Evolutionary conservation across 345 rosid species (phyloP).

Genomic region (Tarenaya hassleriana): DNA sequence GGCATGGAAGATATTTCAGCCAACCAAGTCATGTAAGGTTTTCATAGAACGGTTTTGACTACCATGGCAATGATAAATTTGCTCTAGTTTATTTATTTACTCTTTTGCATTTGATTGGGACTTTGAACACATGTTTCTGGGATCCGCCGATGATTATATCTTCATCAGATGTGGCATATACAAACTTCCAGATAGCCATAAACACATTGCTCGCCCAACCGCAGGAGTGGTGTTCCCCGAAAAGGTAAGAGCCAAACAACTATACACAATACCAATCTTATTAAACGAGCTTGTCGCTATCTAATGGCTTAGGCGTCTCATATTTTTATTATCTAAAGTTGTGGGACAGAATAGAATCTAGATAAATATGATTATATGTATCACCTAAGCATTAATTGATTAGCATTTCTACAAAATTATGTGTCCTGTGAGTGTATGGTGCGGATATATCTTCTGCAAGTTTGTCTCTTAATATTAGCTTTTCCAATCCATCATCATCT

Average conservation of each 20-base stretch:
- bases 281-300: no score
- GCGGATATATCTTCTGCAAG: no score
- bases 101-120: not conserved
- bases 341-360: no score
- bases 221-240: constrained; percentile 60
- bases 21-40: constrained; percentile 83
- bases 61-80: no score
- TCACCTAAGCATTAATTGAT: no score
- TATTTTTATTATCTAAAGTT: no score
- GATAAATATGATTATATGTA: no score
- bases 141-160: constrained; percentile 1
- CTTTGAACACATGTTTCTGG: not conserved
- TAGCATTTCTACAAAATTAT: no score
- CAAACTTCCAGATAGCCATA: constrained; percentile 68
- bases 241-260: constrained; percentile 42
- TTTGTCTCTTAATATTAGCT: constrained; percentile 5
- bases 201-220: constrained; percentile 53
- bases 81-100: no score
- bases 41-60: constrained; percentile 1
- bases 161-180: constrained; percentile 68
- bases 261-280: not conserved
- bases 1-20: constrained; percentile 81
- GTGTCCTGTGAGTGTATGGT: no score
- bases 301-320: no score
- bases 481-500: constrained; percentile 6